Percentiles rank a stretch among this genome's conserved stretches.
Conservation (phyloP, 2,329 filamentous ascomycete genomes). For the Chrysosporium keratinophilum region DNA sequence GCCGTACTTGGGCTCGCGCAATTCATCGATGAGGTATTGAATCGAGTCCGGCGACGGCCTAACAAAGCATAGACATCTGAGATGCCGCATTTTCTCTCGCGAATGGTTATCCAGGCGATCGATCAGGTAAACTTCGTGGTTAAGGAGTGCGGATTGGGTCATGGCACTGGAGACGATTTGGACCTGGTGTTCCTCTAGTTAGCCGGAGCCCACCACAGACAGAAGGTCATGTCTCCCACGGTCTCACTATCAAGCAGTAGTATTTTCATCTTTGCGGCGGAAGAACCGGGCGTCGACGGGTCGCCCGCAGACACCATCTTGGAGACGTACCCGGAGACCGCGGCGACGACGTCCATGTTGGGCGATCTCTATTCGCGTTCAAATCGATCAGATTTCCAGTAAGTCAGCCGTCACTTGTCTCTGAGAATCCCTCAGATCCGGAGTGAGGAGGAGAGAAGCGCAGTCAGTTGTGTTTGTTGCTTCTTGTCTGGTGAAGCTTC, state of each 20-base stretch:
- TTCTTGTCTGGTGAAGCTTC: no score
- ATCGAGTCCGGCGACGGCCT: constrained; percentile 87
- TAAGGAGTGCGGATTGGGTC: constrained; percentile 87
- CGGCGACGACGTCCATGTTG: constrained; percentile 83
- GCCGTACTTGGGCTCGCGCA: constrained; percentile 91
- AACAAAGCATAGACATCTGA: constrained; percentile 86
- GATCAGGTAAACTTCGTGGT: constrained; percentile 95
- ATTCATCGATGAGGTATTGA: constrained; percentile 86
- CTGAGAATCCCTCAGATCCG: no score
- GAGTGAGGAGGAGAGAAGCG: no score
- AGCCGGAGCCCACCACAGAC: constrained; percentile 18
- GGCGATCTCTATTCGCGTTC: not conserved
- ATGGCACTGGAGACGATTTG: constrained; percentile 89
- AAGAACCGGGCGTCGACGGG: constrained; percentile 49
- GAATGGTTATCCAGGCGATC: constrained; percentile 84
- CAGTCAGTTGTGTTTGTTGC: no score
- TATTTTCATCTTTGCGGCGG: constrained; percentile 95
- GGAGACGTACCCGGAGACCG: constrained; percentile 86
- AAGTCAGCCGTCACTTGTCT: no score
- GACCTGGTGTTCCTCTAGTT: constrained; percentile 43
- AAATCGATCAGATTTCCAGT: no score
- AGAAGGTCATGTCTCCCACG: constrained; percentile 42
- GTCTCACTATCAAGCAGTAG: constrained; percentile 88
- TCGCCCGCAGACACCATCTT: constrained; percentile 89
- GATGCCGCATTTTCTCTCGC: constrained; percentile 94